Percentiles rank a stretch among this genome's conserved stretches.
phyloP scores from a whole-genome alignment of 768 basidiomycete genomes.

The Boletus vermiculosoides region DNA sequence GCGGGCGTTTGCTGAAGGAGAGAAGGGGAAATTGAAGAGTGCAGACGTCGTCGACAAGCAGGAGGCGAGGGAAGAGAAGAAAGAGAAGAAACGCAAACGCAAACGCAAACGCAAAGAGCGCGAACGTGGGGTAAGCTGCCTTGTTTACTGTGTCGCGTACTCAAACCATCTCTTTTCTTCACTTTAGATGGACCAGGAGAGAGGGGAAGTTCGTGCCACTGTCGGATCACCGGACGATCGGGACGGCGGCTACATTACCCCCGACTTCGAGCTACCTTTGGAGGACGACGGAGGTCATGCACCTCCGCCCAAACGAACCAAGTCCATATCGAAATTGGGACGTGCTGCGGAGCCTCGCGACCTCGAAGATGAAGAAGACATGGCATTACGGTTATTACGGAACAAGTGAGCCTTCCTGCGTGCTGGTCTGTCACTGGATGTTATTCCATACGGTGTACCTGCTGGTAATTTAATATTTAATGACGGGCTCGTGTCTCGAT shows the following conservation, averaged over 20 bases:
- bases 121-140: constrained; percentile 42
- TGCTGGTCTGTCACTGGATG: too few species aligned
- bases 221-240: constrained; percentile 44
- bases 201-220: constrained; percentile 19
- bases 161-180: neutral
- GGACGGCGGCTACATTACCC: constrained; percentile 72
- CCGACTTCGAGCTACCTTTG: constrained; percentile 58
- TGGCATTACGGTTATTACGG: constrained; percentile 62
- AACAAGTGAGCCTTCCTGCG: constrained; percentile 20
- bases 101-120: constrained; percentile 86
- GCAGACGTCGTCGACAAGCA: constrained; percentile 76
- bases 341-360: constrained; percentile 23
- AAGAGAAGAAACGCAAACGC: constrained; percentile 91
- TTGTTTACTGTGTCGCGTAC: neutral
- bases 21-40: constrained; percentile 67
- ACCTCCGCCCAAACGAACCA: constrained; percentile 36
- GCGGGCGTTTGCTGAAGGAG: constrained; percentile 65
- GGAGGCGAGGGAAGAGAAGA: constrained; percentile 82
- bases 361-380: constrained; percentile 56
- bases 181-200: constrained; percentile 26
- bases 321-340: constrained; percentile 30
- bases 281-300: constrained; percentile 35
- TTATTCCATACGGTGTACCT: constrained; percentile 1
- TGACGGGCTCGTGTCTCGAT: neutral
- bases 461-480: neutral